Conservation (phyloP, 192 early-diverging fungal genomes). For the Martensiomyces pterosporus region DNA sequence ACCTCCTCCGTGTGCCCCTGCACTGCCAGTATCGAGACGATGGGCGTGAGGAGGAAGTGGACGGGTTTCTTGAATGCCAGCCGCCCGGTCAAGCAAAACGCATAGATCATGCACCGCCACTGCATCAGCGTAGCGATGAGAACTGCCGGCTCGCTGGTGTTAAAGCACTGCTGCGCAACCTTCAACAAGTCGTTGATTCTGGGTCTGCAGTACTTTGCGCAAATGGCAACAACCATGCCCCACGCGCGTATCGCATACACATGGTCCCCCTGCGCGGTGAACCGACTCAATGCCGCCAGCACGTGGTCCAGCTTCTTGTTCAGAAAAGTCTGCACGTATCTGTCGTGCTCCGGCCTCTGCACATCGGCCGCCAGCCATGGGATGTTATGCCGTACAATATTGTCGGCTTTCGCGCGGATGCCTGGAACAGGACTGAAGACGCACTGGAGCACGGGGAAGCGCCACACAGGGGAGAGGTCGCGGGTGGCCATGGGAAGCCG, state of each 20-base stretch:
- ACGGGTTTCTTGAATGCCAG: conserved; percentile 25
- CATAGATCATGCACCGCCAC: conserved; percentile 49
- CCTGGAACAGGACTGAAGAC: conserved; percentile 30
- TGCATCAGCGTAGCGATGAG: conserved; percentile 36
- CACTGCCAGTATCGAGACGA: conserved; percentile 12
- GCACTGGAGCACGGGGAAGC: conserved; percentile 33
- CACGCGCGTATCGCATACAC: conserved; percentile 30
- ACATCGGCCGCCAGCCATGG: conserved; percentile 44
- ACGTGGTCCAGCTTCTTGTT: conserved; percentile 11
- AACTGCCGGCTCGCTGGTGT: conserved; percentile 15
- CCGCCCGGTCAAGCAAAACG: conserved; percentile 21
- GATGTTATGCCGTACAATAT: conserved; percentile 37
- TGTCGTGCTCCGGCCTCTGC: conserved; percentile 29
- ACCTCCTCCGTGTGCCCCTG: conserved; percentile 2
- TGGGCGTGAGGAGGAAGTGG: conserved; percentile 26
- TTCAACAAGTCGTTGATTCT: conserved; percentile 24
- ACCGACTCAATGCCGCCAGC: conserved; percentile 7
- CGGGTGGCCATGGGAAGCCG: conserved; percentile 24
- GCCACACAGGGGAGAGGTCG: conserved; percentile 24
- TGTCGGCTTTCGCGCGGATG: conserved; percentile 41
- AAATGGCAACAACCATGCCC: conserved; percentile 40
- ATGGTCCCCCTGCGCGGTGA: conserved; percentile 21
- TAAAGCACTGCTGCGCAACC: conserved; percentile 39
- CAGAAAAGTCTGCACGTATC: conserved; percentile 11
- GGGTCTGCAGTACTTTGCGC: conserved; percentile 23